A percentile compares a stretch with the other conserved stretches of the same genome.
These are phyloP conservation scores for Pestalotiopsis sp. DNA, from an alignment of 2,329 filamentous ascomycete genomes.

Conservation along the genomic window DNA sequence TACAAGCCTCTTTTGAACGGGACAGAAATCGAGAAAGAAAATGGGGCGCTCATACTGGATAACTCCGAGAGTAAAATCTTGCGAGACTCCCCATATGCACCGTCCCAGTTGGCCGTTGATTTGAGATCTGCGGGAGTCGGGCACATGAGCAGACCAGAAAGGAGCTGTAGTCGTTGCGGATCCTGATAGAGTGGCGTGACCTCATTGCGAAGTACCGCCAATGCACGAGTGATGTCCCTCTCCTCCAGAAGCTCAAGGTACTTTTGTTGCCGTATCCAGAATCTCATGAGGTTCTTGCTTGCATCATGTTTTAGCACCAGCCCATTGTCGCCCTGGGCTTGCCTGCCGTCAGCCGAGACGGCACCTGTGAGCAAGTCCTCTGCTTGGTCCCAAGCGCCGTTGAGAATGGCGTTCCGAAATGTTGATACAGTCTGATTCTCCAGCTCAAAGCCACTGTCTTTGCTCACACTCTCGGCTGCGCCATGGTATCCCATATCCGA, in stretches of 20 bases:
- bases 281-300: constrained; percentile 79
- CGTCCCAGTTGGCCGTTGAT: constrained; percentile 81
- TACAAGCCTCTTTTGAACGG: background rate
- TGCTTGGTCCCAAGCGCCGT: constrained; percentile 83
- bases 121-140: constrained; percentile 76
- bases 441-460: constrained; percentile 84
- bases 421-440: constrained; percentile 86
- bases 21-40: background rate
- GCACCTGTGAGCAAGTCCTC: constrained; percentile 75
- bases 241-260: constrained; percentile 87
- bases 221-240: constrained; percentile 71
- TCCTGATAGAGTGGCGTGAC: constrained; percentile 85
- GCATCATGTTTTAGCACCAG: constrained; percentile 77
- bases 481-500: constrained; percentile 83
- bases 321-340: constrained; percentile 49
- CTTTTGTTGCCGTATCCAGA: constrained; percentile 90
- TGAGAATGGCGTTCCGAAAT: constrained; percentile 79
- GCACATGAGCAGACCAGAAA: constrained; percentile 93
- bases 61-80: constrained; percentile 76
- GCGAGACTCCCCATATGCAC: constrained; percentile 75
- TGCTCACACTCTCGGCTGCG: constrained; percentile 74
- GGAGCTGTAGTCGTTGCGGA: constrained; percentile 73
- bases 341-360: constrained; percentile 34
- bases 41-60: constrained; percentile 67
- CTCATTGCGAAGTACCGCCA: constrained; percentile 85